Percentiles rank a stretch among this genome's conserved stretches.
phyloP scores from a whole-genome alignment of 148 eudicot species.

The Polygonum maritimum region DNA sequence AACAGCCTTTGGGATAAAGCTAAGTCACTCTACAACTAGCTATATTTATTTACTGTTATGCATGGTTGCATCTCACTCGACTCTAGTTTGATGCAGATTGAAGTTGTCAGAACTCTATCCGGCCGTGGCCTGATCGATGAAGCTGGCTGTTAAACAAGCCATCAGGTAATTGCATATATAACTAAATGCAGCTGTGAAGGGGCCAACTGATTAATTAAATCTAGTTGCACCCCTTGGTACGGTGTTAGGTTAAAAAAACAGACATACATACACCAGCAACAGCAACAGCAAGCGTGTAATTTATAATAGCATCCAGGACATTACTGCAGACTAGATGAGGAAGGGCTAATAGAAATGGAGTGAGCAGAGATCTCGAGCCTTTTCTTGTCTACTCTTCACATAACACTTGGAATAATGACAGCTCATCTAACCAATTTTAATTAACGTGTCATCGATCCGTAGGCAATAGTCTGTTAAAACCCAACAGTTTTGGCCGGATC shows the following conservation, averaged over 20 bases:
- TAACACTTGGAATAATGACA: slow-evolving; percentile 7
- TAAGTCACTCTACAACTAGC: too few relatives aligned
- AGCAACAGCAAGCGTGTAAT: not conserved
- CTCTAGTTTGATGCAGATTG: not conserved
- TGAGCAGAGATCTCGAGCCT: slow-evolving; percentile 5
- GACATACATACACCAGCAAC: too few relatives aligned
- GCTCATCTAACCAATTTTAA: not conserved
- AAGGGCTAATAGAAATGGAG: not conserved
- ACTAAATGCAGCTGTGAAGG: not conserved
- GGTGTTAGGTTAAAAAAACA: not conserved
- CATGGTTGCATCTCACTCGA: not conserved
- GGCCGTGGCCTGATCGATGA: too few relatives aligned
- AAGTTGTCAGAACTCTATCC: not conserved
- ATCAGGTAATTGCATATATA: not conserved
- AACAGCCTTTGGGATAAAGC: too few relatives aligned
- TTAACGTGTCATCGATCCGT: not conserved
- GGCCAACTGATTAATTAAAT: not conserved
- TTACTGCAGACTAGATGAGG: not conserved
- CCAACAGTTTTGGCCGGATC: not conserved
- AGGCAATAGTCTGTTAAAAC: not conserved
- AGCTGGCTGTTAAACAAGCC: not conserved
- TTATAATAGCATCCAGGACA: not conserved
- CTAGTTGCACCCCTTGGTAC: not conserved
- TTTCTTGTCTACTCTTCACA: not conserved
- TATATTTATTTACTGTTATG: too few relatives aligned